phyloP scores from a whole-genome alignment of 2,329 filamentous ascomycete species.

The Colletotrichum theobromicola region DNA sequence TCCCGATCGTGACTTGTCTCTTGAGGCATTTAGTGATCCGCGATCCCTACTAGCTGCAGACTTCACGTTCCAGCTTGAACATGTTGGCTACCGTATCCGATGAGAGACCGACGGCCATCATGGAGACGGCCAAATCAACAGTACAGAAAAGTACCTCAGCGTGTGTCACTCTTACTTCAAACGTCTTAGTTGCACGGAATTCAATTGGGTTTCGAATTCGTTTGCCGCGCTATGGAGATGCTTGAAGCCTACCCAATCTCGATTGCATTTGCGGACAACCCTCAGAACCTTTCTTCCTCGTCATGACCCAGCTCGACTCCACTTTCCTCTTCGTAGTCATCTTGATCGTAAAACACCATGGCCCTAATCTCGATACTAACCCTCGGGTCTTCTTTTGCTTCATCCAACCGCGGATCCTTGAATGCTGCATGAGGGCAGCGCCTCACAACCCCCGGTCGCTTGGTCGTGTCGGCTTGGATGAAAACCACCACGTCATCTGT shows the following conservation, averaged over 20 bases:
- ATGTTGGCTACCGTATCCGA: too few relatives aligned
- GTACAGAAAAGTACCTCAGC: rapidly evolving
- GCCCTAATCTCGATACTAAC: neutral
- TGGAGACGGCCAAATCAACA: neutral
- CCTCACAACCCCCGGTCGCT: neutral
- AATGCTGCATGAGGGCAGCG: neutral
- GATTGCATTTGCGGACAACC: neutral
- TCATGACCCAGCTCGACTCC: neutral
- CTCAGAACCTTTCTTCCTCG: neutral
- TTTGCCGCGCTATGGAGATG: neutral
- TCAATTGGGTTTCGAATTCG: neutral
- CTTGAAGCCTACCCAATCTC: neutral
- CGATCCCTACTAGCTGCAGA: too few relatives aligned
- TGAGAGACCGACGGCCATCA: neutral
- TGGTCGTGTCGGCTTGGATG: neutral
- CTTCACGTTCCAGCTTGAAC: too few relatives aligned
- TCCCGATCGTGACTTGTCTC: neutral
- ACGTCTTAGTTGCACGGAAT: neutral
- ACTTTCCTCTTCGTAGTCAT: neutral
- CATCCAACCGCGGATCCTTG: neutral
- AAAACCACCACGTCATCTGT: neutral
- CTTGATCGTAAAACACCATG: neutral
- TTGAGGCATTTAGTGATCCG: too few relatives aligned
- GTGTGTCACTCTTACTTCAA: neutral
- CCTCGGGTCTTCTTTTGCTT: neutral